Evolutionary conservation across 352 stramenopile species (phyloP).

Genomic region (Paralagenidium karlingii): DNA sequence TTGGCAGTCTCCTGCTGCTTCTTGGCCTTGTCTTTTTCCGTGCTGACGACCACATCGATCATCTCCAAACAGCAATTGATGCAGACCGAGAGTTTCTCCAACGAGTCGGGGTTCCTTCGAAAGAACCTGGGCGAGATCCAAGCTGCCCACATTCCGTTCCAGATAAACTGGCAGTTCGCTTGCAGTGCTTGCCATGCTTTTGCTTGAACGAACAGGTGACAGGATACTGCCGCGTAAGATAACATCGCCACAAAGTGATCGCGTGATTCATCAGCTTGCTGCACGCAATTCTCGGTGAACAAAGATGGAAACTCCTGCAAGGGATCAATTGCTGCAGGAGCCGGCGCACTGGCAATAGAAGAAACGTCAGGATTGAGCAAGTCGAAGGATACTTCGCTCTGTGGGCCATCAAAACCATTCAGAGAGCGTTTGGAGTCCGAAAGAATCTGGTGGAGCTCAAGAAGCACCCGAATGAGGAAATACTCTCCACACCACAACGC

Average conservation of each 20-base stretch:
- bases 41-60: conserved; percentile 20
- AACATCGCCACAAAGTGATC: too few species aligned
- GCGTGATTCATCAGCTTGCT: too few species aligned
- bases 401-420: too few species aligned
- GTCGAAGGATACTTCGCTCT: too few species aligned
- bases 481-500: conserved; percentile 43
- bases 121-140: conserved; percentile 35
- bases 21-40: conserved; percentile 8
- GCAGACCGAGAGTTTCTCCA: conserved; percentile 16
- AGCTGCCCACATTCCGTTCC: conserved; percentile 32
- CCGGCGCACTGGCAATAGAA: too few species aligned
- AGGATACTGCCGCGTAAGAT: too few species aligned
- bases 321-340: too few species aligned
- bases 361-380: too few species aligned
- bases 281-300: too few species aligned
- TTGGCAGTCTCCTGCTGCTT: not conserved
- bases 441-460: too few species aligned
- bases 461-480: conserved; percentile 39
- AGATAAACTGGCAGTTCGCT: conserved; percentile 31
- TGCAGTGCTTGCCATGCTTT: conserved; percentile 48
- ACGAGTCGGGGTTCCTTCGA: conserved; percentile 3
- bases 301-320: too few species aligned
- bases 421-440: too few species aligned
- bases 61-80: conserved; percentile 37
- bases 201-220: conserved; percentile 23